A percentile compares a stretch with the other conserved stretches of the same genome.
Conservation (phyloP, 441 rosid genomes). For the Metrosideros polymorpha region DNA sequence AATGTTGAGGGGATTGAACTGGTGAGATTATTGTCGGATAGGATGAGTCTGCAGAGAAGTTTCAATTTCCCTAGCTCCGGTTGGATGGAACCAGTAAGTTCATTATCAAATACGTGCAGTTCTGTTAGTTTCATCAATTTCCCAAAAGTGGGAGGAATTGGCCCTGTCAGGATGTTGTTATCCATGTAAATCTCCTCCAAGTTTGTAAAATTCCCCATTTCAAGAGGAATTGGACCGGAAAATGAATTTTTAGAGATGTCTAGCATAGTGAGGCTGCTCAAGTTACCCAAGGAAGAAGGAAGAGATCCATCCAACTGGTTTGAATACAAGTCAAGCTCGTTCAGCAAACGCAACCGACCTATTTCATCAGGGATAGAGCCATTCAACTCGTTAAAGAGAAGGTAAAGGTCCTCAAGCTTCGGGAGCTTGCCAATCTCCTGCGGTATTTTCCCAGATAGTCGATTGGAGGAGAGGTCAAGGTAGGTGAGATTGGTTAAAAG, state of each 20-base stretch:
- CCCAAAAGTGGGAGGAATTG: constrained; percentile 19
- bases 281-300: constrained; percentile 22
- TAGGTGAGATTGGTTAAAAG: constrained; percentile 18
- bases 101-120: constrained; percentile 4
- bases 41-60: not conserved
- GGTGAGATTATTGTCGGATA: not conserved
- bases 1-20: too few relatives aligned
- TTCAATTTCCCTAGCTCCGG: constrained; percentile 16
- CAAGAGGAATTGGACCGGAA: constrained; percentile 23
- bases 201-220: constrained; percentile 17
- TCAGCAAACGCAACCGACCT: constrained; percentile 5
- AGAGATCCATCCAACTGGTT: constrained; percentile 16
- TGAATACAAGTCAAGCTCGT: constrained; percentile 7
- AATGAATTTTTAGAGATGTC: constrained; percentile 13
- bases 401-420: constrained; percentile 13
- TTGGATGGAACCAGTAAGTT: constrained; percentile 18
- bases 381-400: constrained; percentile 8
- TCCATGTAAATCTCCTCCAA: constrained; percentile 4
- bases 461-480: constrained; percentile 12
- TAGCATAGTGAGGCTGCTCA: constrained; percentile 4
- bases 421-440: constrained; percentile 17
- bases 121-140: constrained; percentile 1
- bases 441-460: constrained; percentile 16
- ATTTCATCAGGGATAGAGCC: constrained; percentile 27
- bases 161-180: constrained; percentile 4